Evolutionary conservation across 2,329 filamentous ascomycete species (phyloP), one percentile per base, ranked within the genome.

Genomic region (Xylogone sp.): DNA sequence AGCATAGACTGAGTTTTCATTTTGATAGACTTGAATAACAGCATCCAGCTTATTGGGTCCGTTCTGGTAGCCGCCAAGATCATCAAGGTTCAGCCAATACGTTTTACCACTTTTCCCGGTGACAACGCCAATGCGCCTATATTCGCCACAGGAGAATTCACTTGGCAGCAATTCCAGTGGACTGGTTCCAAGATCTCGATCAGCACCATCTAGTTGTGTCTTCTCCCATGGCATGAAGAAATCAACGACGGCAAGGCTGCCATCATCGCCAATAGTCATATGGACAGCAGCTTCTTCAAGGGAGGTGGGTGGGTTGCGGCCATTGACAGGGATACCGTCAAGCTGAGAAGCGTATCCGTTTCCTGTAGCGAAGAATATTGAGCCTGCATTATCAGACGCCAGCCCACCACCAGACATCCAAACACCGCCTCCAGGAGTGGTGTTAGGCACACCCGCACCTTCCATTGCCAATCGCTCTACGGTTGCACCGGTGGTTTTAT

Each of bases 211-310:
- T 3, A 78, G 62, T 19, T 72, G 68, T n/a, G 66, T 66, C 53
- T 77, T 77, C 51, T 78, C 74, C 58, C 68, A 73, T 0, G 74
- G 75, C 71, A 77, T 76, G 60, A 78, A 78, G 54, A 76, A 78
- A 58, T 77, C 75, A 3, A 73, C 68, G 3, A 74, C 60, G 0
- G 63, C 68, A 2, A 77, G 55, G 22, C 65, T 72, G 6, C 75
- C 74, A 49, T 76, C 68, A 7, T 59, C 64, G 47, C 71, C 70
- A 46, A 78, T 69, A 0, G 68, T 72, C 63, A 75, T 72, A 55
- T 78, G 73, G 16, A 76, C 73, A 10, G 73, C 75, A 1, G 75
- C 75, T 56, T 78, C 72, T 60, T 77, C 75, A 1, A 78, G 63
- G 2, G 73, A 57, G 0, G 71, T 71, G 1, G 74, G 74, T 16